Conservation (phyloP, 805 yeast genomes). For the Yamadazyma olivae region DNA sequence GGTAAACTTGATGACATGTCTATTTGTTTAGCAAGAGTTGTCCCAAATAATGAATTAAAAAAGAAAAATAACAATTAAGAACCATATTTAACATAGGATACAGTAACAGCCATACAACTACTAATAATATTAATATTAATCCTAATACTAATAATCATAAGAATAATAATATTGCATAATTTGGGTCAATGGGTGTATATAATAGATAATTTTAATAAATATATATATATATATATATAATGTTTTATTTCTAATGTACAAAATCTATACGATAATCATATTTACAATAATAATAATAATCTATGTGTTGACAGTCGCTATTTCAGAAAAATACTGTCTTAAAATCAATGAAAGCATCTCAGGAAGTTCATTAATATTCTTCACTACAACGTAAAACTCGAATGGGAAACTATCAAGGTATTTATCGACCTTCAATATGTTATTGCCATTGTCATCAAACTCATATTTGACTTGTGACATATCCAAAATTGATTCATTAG, state of each 20-base stretch:
- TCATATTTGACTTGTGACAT: slow-evolving; percentile 89
- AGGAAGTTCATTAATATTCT: slow-evolving; percentile 85
- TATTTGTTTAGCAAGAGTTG: slow-evolving; percentile 46
- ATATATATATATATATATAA: too few species aligned
- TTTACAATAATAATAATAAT: too few species aligned
- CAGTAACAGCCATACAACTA: too few species aligned
- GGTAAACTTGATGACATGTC: slow-evolving; percentile 58
- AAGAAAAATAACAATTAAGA: background rate
- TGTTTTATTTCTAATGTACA: background rate
- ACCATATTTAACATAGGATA: too few species aligned
- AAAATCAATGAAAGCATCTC: slow-evolving; percentile 84
- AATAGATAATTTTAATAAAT: background rate
- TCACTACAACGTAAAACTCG: slow-evolving; percentile 93
- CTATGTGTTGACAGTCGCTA: slow-evolving; percentile 17
- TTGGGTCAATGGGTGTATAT: background rate
- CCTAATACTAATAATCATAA: too few species aligned
- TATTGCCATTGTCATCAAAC: slow-evolving; percentile 64
- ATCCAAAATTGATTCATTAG: slow-evolving; percentile 84
- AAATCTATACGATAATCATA: background rate
- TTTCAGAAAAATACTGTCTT: slow-evolving; percentile 86
- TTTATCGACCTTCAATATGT: slow-evolving; percentile 72
- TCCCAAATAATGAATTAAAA: slow-evolving; percentile 7
- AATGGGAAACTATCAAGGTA: slow-evolving; percentile 95
- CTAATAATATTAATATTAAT: too few species aligned
- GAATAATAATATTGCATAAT: background rate